These are phyloP conservation scores for Ceratocystis harringtonii DNA, from an alignment of 2,329 filamentous ascomycete species.

Conservation along the genomic window DNA sequence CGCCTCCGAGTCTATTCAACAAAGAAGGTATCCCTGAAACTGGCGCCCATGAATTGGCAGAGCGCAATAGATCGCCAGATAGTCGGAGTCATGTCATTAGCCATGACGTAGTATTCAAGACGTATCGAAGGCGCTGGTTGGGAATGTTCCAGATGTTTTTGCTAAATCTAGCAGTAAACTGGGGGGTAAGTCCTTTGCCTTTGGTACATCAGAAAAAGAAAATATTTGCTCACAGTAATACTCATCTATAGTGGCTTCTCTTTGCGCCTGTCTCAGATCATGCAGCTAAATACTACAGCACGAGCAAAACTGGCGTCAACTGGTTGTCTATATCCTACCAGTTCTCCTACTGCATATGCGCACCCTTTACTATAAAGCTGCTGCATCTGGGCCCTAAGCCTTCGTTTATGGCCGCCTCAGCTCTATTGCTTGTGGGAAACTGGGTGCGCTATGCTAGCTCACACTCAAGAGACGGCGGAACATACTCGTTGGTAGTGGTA, in stretches of 20 bases:
- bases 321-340: slow-evolving; percentile 84
- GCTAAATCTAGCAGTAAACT: slow-evolving; percentile 84
- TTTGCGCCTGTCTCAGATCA: slow-evolving; percentile 70
- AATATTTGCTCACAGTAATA: slow-evolving; percentile 8
- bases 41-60: not conserved
- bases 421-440: slow-evolving; percentile 66
- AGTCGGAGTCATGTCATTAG: not conserved
- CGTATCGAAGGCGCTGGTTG: slow-evolving; percentile 79
- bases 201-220: not conserved
- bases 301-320: slow-evolving; percentile 65
- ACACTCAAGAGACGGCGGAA: slow-evolving; percentile 36
- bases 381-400: slow-evolving; percentile 67
- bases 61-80: slow-evolving; percentile 8
- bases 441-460: slow-evolving; percentile 78
- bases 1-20: not conserved
- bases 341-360: slow-evolving; percentile 62
- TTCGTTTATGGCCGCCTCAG: slow-evolving; percentile 58
- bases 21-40: slow-evolving; percentile 9
- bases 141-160: slow-evolving; percentile 70
- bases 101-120: slow-evolving; percentile 24
- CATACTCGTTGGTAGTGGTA: slow-evolving; percentile 67
- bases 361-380: slow-evolving; percentile 59
- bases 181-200: slow-evolving; percentile 56
- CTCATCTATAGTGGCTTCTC: slow-evolving; percentile 59
- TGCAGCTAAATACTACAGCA: slow-evolving; percentile 59